Percentiles rank a stretch among this genome's conserved stretches.
Conservation (phyloP, 371 early-diverging fungal genomes). For the Thermomucor indicae-seudaticae region DNA sequence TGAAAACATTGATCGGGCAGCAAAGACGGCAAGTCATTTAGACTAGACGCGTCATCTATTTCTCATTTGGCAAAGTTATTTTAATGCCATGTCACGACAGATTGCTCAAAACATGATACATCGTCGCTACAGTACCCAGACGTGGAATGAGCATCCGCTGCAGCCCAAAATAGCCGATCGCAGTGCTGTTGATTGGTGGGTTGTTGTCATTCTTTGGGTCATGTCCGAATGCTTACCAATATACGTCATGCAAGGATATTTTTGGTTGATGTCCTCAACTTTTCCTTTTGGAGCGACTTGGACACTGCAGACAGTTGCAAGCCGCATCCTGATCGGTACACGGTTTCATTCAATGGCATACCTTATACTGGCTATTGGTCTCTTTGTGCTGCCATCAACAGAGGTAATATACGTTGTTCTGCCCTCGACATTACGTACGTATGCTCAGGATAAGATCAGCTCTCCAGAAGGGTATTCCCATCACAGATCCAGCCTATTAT, state of each 20-base stretch:
- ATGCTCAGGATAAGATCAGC: constrained; percentile 27
- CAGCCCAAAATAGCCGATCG: constrained; percentile 61
- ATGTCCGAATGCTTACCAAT: background rate
- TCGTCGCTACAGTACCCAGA: constrained; percentile 59
- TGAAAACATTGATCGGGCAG: constrained; percentile 54
- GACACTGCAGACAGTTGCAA: constrained; percentile 44
- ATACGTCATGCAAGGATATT: constrained; percentile 65
- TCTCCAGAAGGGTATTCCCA: constrained; percentile 54
- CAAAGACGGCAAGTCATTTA: constrained; percentile 36
- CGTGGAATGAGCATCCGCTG: constrained; percentile 73
- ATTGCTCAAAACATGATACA: constrained; percentile 61
- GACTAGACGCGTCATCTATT: background rate
- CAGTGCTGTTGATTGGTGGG: constrained; percentile 63
- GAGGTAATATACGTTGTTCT: constrained; percentile 35
- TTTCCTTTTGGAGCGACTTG: constrained; percentile 84
- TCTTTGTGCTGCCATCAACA: constrained; percentile 75
- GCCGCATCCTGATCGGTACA: constrained; percentile 56
- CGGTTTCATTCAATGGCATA: constrained; percentile 54
- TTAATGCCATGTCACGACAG: constrained; percentile 18
- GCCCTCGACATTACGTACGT: background rate
- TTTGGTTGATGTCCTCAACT: constrained; percentile 80
- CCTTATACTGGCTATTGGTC: constrained; percentile 88
- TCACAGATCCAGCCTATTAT: constrained; percentile 58
- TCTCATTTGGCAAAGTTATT: background rate
- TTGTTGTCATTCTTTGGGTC: background rate